phyloP scores from a whole-genome alignment of 2,329 filamentous ascomycete species.

The Colletotrichum sp. region DNA sequence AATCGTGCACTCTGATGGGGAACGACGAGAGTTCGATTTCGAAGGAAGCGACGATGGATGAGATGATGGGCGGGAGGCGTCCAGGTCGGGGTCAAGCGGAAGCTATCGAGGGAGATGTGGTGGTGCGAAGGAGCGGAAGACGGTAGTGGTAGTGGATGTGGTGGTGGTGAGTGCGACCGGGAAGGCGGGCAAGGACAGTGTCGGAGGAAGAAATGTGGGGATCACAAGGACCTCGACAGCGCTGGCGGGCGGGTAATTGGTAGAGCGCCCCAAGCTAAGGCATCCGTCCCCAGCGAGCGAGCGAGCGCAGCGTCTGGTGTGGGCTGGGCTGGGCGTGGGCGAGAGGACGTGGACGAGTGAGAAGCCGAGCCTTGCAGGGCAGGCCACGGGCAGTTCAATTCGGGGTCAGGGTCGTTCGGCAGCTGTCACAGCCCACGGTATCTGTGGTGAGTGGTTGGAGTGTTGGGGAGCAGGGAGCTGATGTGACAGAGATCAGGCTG shows the following conservation, averaged over 20 bases:
- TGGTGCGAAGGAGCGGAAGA: conserved; percentile 18
- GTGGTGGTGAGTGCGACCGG: conserved; percentile 15
- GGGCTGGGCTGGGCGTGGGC: not conserved
- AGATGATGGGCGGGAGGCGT: conserved; percentile 5
- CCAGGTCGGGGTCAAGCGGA: conserved; percentile 7
- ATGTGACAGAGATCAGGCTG: not conserved
- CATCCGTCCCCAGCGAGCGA: conserved; percentile 4
- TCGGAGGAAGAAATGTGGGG: conserved; percentile 23
- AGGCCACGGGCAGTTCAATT: not conserved
- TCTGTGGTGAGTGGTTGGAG: not conserved
- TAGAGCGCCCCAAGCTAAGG: conserved; percentile 7
- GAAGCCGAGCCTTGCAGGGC: conserved; percentile 16
- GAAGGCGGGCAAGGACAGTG: conserved; percentile 20
- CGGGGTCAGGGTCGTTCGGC: not conserved
- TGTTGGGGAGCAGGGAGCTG: not conserved
- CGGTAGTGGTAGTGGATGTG: not conserved
- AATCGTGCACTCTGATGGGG: not conserved
- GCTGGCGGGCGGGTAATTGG: conserved; percentile 16
- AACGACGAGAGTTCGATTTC: not conserved
- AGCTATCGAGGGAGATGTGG: conserved; percentile 21
- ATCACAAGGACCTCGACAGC: conserved; percentile 17
- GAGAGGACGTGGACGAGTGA: not conserved
- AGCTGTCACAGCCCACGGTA: not conserved
- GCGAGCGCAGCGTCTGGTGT: not conserved
- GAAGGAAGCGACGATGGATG: conserved; percentile 4